Evolutionary conservation across 768 basidiomycete genomes (phyloP), one percentile per base, ranked within the genome.

Genomic region (Tricholoma bakamatsutake): DNA sequence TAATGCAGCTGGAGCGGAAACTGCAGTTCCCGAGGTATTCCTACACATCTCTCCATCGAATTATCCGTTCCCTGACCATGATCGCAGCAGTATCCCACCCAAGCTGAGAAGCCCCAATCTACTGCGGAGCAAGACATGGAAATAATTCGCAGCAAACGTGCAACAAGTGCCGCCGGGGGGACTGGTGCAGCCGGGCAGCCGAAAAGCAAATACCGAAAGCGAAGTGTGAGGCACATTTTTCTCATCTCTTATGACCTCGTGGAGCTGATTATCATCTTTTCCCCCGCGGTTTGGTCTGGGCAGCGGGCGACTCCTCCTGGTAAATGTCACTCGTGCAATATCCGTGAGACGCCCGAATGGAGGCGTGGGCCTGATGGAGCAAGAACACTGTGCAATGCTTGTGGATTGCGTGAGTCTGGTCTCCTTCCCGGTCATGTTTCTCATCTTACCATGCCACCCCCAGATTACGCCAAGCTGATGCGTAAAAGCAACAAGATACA

Each of bases 291-390:
- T 68, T 71, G 59, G 66, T 73, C 65, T 65, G 65, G 62, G 51
- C 71, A 92, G 90, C 83, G 90, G 61, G 88, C 90, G 43, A 89
- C 86, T 35, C 90, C 90, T 15, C 90, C 90, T 4, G 89, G 89
- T 9, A 90, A 91, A 66, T 92, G 90, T 63, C 88, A 91, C 70
- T 90, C 90, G 31, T 92, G 90, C 67, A 88, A 90, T 71, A 91
- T 90, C 54, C 77, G 86, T 56, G 90, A 92, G 66, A 92, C 90
- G 4, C 90, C 90, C n/a, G 90, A 92, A 68, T 92, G 90, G 90
- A 71, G 90, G 52, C 80, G 89, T 24, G 90, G 90, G 13, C 90
- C 90, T 2, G 90, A 91, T 64, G 90, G 90, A 4, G 89, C 90
- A 24, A 73, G 90, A 64, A 92, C 90, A 7, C 66, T 92, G 62